Conservation (phyloP, 805 yeast genomes). For the Teunomyces lycoperdinae region DNA sequence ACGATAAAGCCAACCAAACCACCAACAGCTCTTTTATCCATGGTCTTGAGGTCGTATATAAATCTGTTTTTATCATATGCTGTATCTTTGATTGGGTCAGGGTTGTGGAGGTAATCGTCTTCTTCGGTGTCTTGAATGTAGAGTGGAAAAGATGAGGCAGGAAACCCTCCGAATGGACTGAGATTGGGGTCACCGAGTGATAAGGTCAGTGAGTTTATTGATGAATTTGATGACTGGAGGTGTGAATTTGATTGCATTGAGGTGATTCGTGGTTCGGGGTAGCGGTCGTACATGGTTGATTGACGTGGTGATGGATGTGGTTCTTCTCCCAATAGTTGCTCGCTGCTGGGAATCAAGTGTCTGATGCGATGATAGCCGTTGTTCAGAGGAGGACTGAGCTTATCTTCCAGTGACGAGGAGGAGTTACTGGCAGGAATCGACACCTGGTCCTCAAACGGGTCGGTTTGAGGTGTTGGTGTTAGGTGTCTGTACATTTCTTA, state of each 20-base stretch:
- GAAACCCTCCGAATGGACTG: constrained; percentile 29
- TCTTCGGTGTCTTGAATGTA: constrained; percentile 28
- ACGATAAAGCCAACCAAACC: constrained; percentile 20
- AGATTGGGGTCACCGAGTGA: constrained; percentile 23
- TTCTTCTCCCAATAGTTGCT: neutral
- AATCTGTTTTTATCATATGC: constrained; percentile 28
- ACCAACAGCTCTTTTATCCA: constrained; percentile 22
- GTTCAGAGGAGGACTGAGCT: neutral
- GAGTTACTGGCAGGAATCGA: neutral
- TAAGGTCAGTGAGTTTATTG: neutral
- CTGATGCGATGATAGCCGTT: neutral
- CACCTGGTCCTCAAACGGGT: constrained; percentile 1
- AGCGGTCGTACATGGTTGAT: neutral
- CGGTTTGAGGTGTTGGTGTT: neutral
- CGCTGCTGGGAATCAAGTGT: constrained; percentile 2
- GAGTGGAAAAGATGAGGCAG: constrained; percentile 27
- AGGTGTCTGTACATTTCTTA: neutral
- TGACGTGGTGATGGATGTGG: neutral
- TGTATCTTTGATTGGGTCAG: constrained; percentile 29
- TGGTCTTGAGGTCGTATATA: constrained; percentile 19
- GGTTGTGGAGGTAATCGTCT: constrained; percentile 29
- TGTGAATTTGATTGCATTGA: neutral
- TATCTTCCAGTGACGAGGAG: neutral
- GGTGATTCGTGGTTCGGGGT: neutral
- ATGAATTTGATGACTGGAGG: neutral